Conservation (phyloP, 371 early-diverging fungal species). For the Mortierella sp. region DNA sequence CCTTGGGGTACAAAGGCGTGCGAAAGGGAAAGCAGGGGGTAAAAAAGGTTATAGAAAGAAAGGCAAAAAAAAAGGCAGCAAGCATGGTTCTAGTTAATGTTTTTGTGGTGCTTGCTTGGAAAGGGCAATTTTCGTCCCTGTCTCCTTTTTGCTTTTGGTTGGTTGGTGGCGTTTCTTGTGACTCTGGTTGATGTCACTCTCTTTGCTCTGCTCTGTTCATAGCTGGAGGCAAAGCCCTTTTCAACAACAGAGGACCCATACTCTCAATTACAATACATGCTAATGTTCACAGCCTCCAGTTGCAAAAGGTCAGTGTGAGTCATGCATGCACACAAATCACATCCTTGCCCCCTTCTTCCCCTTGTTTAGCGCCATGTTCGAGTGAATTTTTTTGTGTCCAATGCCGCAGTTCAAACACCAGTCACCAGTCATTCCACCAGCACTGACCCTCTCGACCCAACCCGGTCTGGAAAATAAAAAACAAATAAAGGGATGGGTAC, state of each 20-base stretch:
- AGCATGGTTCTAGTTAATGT: no score
- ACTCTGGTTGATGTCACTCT: neutral
- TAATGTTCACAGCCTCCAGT: neutral
- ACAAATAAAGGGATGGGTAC: no score
- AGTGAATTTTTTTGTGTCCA: neutral
- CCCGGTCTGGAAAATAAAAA: neutral
- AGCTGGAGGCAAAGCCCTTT: slow-evolving; percentile 1
- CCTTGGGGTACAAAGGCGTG: neutral
- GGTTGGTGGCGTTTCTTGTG: slow-evolving; percentile 9
- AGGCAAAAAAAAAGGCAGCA: no score
- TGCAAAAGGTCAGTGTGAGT: neutral
- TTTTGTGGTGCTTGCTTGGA: no score
- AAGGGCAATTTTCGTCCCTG: no score
- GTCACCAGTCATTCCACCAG: neutral
- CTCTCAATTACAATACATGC: neutral
- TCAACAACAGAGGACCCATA: neutral
- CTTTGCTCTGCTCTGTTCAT: neutral
- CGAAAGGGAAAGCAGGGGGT: no score
- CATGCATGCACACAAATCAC: neutral
- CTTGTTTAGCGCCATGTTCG: neutral
- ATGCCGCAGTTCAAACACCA: slow-evolving; percentile 7
- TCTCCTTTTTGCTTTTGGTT: neutral
- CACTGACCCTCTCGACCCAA: neutral
- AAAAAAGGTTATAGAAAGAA: no score
- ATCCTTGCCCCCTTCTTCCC: neutral